Conservation (phyloP, 2,329 filamentous ascomycete species). For the Scytalidium sp. region DNA sequence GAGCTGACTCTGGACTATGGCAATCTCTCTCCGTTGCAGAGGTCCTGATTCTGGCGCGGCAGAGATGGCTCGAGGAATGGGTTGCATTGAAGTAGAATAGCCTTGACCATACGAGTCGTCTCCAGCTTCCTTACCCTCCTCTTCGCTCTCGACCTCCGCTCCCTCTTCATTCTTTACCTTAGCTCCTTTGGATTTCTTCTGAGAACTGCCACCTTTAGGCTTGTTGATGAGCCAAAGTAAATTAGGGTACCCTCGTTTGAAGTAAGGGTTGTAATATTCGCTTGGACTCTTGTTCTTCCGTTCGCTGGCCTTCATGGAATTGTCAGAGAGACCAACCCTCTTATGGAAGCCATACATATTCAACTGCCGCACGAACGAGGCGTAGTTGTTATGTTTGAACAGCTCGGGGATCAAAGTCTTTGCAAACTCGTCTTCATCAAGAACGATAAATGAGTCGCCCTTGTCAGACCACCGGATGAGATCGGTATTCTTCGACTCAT, state of each 20-base stretch:
- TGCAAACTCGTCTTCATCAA: slow-evolving; percentile 90
- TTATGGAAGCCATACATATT: slow-evolving; percentile 65
- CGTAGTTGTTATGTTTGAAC: slow-evolving; percentile 79
- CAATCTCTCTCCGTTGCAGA: slow-evolving; percentile 69
- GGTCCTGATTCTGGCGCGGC: slow-evolving; percentile 36
- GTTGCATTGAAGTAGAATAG: slow-evolving; percentile 41
- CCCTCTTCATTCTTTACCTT: slow-evolving; percentile 59
- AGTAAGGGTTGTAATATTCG: slow-evolving; percentile 97
- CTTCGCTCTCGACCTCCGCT: slow-evolving; percentile 69
- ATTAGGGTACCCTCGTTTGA: slow-evolving; percentile 88
- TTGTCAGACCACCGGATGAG: slow-evolving; percentile 96
- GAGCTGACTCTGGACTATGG: slow-evolving; percentile 75
- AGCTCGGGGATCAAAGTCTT: slow-evolving; percentile 71
- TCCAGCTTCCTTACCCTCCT: slow-evolving; percentile 47
- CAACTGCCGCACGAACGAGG: slow-evolving; percentile 71
- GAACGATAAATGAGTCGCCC: slow-evolving; percentile 92
- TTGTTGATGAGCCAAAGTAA: slow-evolving; percentile 96
- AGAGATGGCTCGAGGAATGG: slow-evolving; percentile 27
- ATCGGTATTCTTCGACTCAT: slow-evolving; percentile 89
- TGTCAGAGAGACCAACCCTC: slow-evolving; percentile 86
- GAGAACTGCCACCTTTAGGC: slow-evolving; percentile 68
- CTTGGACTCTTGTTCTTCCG: slow-evolving; percentile 96
- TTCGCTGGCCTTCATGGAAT: slow-evolving; percentile 96
- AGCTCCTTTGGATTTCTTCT: slow-evolving; percentile 51
- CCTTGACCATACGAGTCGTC: slow-evolving; percentile 30